Percentiles rank a stretch among this genome's conserved stretches.
phyloP scores from a whole-genome alignment of 129 eudicot genomes.

The Artemisia annua region DNA sequence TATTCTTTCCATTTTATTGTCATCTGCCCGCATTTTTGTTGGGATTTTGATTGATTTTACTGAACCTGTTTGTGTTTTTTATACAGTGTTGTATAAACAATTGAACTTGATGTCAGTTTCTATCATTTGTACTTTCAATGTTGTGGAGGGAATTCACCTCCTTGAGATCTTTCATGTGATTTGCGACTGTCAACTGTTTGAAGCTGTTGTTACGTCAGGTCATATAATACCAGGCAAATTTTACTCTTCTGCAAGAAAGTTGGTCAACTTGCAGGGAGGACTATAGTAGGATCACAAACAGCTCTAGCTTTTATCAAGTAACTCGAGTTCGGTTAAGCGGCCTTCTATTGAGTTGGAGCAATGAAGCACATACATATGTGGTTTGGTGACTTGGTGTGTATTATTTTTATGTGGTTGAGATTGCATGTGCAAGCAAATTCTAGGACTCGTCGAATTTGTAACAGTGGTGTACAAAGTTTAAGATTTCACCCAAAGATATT shows the following conservation, averaged over 20 bases:
- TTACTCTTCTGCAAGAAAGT: neutral
- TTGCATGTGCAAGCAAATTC: too few relatives aligned
- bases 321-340: neutral
- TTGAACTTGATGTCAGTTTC: slow-evolving; percentile 17
- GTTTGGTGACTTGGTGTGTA: too few relatives aligned
- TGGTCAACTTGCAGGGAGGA: neutral
- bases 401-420: too few relatives aligned
- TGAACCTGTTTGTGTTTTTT: slow-evolving; percentile 17
- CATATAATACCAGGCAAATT: neutral
- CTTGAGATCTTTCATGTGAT: neutral
- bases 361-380: too few relatives aligned
- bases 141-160: neutral
- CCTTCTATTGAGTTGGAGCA: neutral
- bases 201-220: neutral
- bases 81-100: slow-evolving; percentile 31
- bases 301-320: neutral
- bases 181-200: neutral
- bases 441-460: too few relatives aligned
- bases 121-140: neutral
- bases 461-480: too few relatives aligned
- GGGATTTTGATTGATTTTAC: slow-evolving; percentile 27
- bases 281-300: neutral
- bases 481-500: too few relatives aligned
- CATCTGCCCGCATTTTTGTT: slow-evolving; percentile 10
- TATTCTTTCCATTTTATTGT: slow-evolving; percentile 23